phyloP scores from a whole-genome alignment of 345 rosid species.

The Bretschneidera sinensis region DNA sequence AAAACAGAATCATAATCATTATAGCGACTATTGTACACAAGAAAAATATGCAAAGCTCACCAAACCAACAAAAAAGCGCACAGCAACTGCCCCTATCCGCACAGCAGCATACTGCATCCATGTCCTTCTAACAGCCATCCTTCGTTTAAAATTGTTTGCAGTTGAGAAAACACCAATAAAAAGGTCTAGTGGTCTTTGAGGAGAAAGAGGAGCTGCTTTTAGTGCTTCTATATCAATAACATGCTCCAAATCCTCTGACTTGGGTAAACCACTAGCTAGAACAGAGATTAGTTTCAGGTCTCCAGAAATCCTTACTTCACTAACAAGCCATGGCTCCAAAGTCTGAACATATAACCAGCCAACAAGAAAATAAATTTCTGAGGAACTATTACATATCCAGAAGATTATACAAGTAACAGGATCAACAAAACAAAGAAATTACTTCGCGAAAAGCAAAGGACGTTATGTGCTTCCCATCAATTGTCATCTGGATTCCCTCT shows the following conservation, averaged over 20 bases:
- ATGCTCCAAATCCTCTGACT: slow-evolving; percentile 83
- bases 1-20: neutral
- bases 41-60: slow-evolving; percentile 41
- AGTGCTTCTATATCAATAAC: slow-evolving; percentile 62
- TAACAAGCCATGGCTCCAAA: slow-evolving; percentile 94
- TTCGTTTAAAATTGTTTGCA: slow-evolving; percentile 87
- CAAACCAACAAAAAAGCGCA: slow-evolving; percentile 97
- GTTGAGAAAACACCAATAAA: slow-evolving; percentile 94
- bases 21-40: neutral
- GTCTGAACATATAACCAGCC: slow-evolving; percentile 47
- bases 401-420: slow-evolving; percentile 2
- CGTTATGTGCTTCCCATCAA: slow-evolving; percentile 94
- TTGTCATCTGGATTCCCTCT: slow-evolving; percentile 91
- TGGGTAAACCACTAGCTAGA: slow-evolving; percentile 85
- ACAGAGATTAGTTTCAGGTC: slow-evolving; percentile 64
- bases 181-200: slow-evolving; percentile 54
- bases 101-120: slow-evolving; percentile 96
- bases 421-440: slow-evolving; percentile 26
- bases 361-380: slow-evolving; percentile 13
- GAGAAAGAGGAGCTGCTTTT: slow-evolving; percentile 59
- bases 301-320: slow-evolving; percentile 81
- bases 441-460: slow-evolving; percentile 96
- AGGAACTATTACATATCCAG: slow-evolving; percentile 5
- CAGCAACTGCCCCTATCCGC: slow-evolving; percentile 71
- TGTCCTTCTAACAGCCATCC: slow-evolving; percentile 97